Percentiles rank a stretch among this genome's conserved stretches.
Evolutionary conservation across 1,284 basidiomycete species (phyloP).

Genomic region (Fistulinella staudtii): DNA sequence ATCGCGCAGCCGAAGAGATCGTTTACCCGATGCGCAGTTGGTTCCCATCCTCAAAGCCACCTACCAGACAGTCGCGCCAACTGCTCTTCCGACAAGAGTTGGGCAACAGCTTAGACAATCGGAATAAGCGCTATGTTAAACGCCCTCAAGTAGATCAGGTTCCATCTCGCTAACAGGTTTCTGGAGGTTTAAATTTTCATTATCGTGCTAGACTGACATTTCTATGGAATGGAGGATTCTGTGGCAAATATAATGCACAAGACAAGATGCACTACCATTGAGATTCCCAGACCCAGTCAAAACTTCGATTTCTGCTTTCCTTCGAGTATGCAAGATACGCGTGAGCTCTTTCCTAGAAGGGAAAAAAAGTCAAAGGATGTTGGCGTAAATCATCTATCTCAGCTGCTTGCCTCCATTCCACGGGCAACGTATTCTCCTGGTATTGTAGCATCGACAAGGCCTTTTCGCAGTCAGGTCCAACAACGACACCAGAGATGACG

Average conservation of each 20-base stretch:
- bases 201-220: slow-evolving; percentile 18
- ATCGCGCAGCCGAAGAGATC: no score
- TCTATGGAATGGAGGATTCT: slow-evolving; percentile 27
- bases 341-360: slow-evolving; percentile 65
- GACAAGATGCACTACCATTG: slow-evolving; percentile 14
- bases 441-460: slow-evolving; percentile 64
- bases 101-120: no score
- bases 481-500: slow-evolving; percentile 2
- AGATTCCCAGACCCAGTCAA: slow-evolving; percentile 35
- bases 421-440: slow-evolving; percentile 43
- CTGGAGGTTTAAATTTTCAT: no score
- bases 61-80: no score
- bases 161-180: no score
- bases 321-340: slow-evolving; percentile 70
- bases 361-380: background rate
- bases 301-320: slow-evolving; percentile 89
- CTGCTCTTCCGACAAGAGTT: no score
- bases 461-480: slow-evolving; percentile 36
- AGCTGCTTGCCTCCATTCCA: slow-evolving; percentile 64
- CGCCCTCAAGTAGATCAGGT: no score
- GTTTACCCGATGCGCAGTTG: no score
- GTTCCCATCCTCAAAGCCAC: no score
- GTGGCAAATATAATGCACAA: slow-evolving; percentile 28
- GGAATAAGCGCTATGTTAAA: no score
- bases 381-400: background rate